Evolutionary conservation across 2,329 filamentous ascomycete species (phyloP).

Genomic region (Penicillium glabrum): DNA sequence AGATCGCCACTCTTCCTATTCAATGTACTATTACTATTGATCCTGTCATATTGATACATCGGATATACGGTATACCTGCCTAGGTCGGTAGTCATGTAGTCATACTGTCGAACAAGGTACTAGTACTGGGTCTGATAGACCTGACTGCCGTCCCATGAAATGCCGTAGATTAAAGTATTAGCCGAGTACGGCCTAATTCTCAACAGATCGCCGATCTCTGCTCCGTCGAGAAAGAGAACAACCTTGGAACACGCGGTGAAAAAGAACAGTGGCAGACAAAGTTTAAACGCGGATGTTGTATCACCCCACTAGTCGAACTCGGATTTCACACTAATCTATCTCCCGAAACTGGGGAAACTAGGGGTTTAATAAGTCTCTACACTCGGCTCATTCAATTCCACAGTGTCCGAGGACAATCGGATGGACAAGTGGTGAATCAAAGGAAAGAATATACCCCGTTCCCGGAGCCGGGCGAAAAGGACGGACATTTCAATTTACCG

Average conservation of each 20-base stretch:
- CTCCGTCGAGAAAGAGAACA: not conserved
- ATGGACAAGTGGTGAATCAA: not conserved
- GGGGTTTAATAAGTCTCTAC: not conserved
- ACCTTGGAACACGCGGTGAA: not conserved
- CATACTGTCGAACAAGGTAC: too few species aligned
- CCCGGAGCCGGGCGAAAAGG: conserved; percentile 11
- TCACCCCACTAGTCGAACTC: conserved; percentile 2
- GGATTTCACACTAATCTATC: not conserved
- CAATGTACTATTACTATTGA: conserved; percentile 19
- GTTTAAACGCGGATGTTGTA: not conserved
- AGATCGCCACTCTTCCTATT: conserved; percentile 72
- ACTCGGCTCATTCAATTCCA: not conserved
- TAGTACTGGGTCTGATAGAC: too few species aligned
- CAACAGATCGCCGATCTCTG: conserved; percentile 8
- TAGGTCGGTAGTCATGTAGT: too few species aligned
- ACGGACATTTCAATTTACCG: conserved; percentile 3
- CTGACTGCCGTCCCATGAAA: not conserved
- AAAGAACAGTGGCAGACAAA: not conserved
- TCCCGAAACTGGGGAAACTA: not conserved
- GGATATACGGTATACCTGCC: too few species aligned
- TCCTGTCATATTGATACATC: not conserved
- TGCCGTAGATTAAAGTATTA: not conserved
- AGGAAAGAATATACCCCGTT: not conserved
- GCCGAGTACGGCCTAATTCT: not conserved
- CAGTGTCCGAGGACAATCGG: not conserved